phyloP scores from a whole-genome alignment of 192 early-diverging fungal species.

The Piromyces finnis region DNA sequence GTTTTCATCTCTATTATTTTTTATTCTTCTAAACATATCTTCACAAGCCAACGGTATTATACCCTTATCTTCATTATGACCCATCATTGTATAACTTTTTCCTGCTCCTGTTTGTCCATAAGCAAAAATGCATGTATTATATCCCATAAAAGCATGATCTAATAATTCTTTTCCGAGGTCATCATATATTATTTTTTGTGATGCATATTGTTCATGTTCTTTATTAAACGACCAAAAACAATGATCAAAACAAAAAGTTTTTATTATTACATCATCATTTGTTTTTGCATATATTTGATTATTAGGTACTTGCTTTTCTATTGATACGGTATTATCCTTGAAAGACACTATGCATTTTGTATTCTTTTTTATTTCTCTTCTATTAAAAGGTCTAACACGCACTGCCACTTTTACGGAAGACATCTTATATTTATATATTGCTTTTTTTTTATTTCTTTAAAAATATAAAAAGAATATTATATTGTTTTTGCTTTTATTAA shows the following conservation, averaged over 20 bases:
- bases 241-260: conserved; percentile 69
- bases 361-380: neutral
- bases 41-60: conserved; percentile 74
- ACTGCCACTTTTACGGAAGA: neutral
- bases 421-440: neutral
- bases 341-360: neutral
- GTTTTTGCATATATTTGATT: conserved; percentile 4
- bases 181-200: conserved; percentile 58
- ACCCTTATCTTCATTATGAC: conserved; percentile 56
- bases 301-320: neutral
- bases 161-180: conserved; percentile 60
- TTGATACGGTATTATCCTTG: neutral
- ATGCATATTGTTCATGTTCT: conserved; percentile 37
- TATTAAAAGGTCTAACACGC: neutral
- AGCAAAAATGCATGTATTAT: conserved; percentile 86
- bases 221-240: conserved; percentile 75
- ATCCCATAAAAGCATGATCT: conserved; percentile 73
- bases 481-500: too few relatives aligned
- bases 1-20: conserved; percentile 10
- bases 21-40: conserved; percentile 55
- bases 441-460: too few relatives aligned
- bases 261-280: conserved; percentile 14
- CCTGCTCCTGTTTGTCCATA: conserved; percentile 30
- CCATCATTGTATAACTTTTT: conserved; percentile 47
- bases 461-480: too few relatives aligned